Evolutionary conservation across 140 eudicot genomes (phyloP), one percentile per base, ranked within the genome.

Genomic region (Senecio squalidus): DNA sequence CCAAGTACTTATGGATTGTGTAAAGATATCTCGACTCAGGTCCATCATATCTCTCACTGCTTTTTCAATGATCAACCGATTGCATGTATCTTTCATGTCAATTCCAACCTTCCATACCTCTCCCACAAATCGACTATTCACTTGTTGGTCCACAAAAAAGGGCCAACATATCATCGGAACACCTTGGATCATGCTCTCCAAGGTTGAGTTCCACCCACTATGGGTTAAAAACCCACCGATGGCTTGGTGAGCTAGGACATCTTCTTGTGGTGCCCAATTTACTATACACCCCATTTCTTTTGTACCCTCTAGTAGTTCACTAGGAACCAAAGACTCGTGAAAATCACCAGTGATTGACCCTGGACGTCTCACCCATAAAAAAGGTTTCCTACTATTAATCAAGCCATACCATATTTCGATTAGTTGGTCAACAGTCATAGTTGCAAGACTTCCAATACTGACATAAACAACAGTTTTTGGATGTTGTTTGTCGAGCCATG

Each of bases 241-340:
- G 7, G 79, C 70, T 14, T 5, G 39, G 44, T 74, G 79, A 1
- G 70, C 66, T 6, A 74, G 22, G 16, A 74, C 79, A 31, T 60
- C 66, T 68, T 74, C 74, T 18, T 73, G 78, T 25, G 74, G 74
- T 4, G 73, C 79, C 79, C 79, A 74, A 21, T 58, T 60, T 14
- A 68, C 70, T 2, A 74, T 46, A 25, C 25, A 60, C 17, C 79
- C 74, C 30, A 60, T 67, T 26, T 61, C 74, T 29, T 43, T 40
- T 0, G 70, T 60, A 26, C 5, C 20, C 18, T 59, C 65, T 8
- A 51, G 14, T 7, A 74, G n/a, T 27, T 66, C 51, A n/a, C 6
- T 15, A 14, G 66, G 59, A 47, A 74, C 62, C 23, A 4, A 8
- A 0, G 27, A 45, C n/a, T 62, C 66, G 0, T 43, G 59, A 4